These are phyloP conservation scores for Intubia oerlemansii DNA, from an alignment of 2,329 filamentous ascomycete species.

Conservation along the genomic window DNA sequence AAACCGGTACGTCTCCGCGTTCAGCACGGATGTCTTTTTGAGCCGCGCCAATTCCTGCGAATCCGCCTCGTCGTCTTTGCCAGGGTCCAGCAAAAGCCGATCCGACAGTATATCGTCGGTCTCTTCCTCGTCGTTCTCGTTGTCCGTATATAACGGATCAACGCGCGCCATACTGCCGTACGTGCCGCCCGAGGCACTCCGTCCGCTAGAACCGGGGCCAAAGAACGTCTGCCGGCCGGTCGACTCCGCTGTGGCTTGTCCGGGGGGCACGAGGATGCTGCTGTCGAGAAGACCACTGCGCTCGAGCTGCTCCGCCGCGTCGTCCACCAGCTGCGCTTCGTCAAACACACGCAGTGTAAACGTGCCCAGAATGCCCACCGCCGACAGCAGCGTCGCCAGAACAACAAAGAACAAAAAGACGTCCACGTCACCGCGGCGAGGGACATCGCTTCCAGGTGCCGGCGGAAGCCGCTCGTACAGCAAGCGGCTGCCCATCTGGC, in stretches of 20 bases:
- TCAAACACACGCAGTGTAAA: conserved; percentile 61
- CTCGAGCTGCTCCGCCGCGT: conserved; percentile 78
- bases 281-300: conserved; percentile 64
- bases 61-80: conserved; percentile 12
- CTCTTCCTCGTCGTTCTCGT: conserved; percentile 1
- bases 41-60: conserved; percentile 30
- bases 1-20: conserved; percentile 74
- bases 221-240: conserved; percentile 3
- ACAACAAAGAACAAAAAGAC: conserved; percentile 84
- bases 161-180: conserved; percentile 7
- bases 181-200: background rate
- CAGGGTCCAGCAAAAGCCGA: conserved; percentile 7
- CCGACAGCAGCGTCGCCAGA: conserved; percentile 47
- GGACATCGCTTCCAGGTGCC: conserved; percentile 30
- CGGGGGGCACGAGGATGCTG: conserved; percentile 46
- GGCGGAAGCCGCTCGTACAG: conserved; percentile 45
- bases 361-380: conserved; percentile 50
- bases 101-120: conserved; percentile 3
- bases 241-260: conserved; percentile 13
- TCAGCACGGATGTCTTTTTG: conserved; percentile 71
- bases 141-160: background rate
- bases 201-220: conserved; percentile 4
- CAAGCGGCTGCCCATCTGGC: conserved; percentile 62
- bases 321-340: conserved; percentile 72
- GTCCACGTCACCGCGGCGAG: conserved; percentile 35